Conservation (phyloP, 1,284 basidiomycete genomes). For the Trametes sp. region DNA sequence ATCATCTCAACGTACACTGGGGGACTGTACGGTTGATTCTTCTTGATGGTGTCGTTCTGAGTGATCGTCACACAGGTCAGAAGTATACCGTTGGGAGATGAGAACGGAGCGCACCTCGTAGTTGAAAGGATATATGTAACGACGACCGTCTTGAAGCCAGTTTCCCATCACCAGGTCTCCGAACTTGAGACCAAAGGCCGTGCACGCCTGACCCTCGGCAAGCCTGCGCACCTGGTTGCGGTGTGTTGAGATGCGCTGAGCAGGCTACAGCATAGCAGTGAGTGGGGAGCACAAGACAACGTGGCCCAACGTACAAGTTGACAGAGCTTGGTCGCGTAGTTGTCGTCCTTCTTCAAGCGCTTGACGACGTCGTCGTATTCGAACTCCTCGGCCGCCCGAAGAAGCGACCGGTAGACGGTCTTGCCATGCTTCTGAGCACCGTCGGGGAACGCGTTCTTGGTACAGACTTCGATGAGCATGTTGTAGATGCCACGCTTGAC, state of each 20-base stretch:
- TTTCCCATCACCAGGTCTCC: neutral
- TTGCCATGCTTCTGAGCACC: neutral
- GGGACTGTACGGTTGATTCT: neutral
- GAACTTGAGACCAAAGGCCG: neutral
- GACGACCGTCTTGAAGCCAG: neutral
- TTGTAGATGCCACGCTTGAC: neutral
- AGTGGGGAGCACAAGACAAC: neutral
- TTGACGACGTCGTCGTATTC: neutral
- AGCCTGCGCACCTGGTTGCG: neutral
- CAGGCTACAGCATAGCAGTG: neutral
- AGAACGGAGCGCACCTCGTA: constrained; percentile 6
- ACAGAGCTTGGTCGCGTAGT: neutral
- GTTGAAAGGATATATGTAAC: constrained; percentile 8
- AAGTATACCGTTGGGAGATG: no score
- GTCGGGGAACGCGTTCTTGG: constrained; percentile 12
- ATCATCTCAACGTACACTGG: constrained; percentile 8
- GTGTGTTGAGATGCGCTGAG: neutral
- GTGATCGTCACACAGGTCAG: no score
- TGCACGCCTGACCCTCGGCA: neutral
- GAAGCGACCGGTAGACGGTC: neutral
- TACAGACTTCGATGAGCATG: neutral
- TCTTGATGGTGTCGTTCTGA: neutral
- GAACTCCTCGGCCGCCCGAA: neutral
- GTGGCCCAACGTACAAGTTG: neutral
- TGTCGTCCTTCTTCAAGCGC: constrained; percentile 5